Evolutionary conservation across 2,329 filamentous ascomycete species (phyloP), one percentile per base, ranked within the genome.

Genomic region (Chaetomium olivaceum): DNA sequence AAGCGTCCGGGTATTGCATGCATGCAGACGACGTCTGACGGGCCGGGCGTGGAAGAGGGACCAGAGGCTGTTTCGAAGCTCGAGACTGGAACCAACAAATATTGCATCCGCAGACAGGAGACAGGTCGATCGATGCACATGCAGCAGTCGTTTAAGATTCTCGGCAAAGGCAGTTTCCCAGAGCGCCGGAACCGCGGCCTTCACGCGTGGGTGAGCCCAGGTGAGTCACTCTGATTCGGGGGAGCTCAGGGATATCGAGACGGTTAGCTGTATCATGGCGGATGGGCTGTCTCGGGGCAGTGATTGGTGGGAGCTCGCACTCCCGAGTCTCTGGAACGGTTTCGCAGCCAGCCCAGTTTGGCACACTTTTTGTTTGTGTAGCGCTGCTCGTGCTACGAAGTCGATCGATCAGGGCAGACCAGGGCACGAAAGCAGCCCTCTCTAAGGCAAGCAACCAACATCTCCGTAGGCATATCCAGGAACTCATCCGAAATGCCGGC

Each of bases 171-270:
- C 54, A 14, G 51, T 31, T 64, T 62, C 62, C 66, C 67, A 68
- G 54, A 48, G 46, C 48, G 52, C 61, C 55, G 65, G 66, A 50
- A 67, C 62, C 61, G 56, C 65, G 67, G 63, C 16, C 61, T 56
- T 55, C 51, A 58, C 31, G 63, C 59, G 67, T 69, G 67, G 68
- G 63, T 69, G 61, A 67, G 57, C 56, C 48, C 69, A 66, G 68
- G 63, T 69, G 61, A 67, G 57, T 58, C 52, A 60, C 62, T 54
- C 48, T 54, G 54, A 25, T 16, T 61, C 33, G 46, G 58, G 58
- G 46, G 52, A 65, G 31, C 57, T 65, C 63, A 65, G 65, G 48
- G 19, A 59, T 39, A 50, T 59, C 59, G 55, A 56, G 67, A 62
- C 65, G 58, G 65, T 64, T 25, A 25, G 31, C 21, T 57, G 59